phyloP scores from a whole-genome alignment of 768 basidiomycete species.

The Lactarius hengduanensis region DNA sequence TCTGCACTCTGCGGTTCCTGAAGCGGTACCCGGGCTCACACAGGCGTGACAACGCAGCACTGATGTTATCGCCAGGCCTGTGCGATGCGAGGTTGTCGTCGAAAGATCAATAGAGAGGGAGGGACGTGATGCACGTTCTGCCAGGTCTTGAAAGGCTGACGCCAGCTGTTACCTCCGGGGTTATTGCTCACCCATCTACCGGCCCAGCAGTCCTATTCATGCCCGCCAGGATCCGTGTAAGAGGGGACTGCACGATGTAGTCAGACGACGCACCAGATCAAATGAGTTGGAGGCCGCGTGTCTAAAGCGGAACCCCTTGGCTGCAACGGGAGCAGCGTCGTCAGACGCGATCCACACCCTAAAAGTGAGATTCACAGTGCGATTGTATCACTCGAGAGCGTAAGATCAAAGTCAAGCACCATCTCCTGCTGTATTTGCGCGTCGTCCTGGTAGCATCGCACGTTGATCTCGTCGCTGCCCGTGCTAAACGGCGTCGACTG shows the following conservation, averaged over 20 bases:
- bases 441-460: conserved; percentile 65
- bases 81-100: neutral
- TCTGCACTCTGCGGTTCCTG: no score
- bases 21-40: conserved; percentile 38
- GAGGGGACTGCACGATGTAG: neutral
- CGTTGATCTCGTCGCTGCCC: conserved; percentile 81
- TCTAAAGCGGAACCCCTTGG: conserved; percentile 58
- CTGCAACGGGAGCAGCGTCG: conserved; percentile 56
- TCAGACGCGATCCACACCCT: conserved; percentile 17
- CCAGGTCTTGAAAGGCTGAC: conserved; percentile 80
- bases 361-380: neutral
- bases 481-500: conserved; percentile 68
- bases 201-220: conserved; percentile 57
- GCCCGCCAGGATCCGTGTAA: neutral
- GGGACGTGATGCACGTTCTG: conserved; percentile 49
- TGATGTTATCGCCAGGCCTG: conserved; percentile 36
- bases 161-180: conserved; percentile 57
- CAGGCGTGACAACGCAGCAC: conserved; percentile 57
- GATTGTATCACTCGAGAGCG: conserved; percentile 17
- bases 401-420: conserved; percentile 1
- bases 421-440: conserved; percentile 35
- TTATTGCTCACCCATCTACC: conserved; percentile 65
- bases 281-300: conserved; percentile 75
- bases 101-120: neutral
- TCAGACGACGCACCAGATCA: conserved; percentile 51